Evolutionary conservation across 257 asterid species (phyloP), one percentile per base, ranked within the genome.

Genomic region (Primulina eburnea): DNA sequence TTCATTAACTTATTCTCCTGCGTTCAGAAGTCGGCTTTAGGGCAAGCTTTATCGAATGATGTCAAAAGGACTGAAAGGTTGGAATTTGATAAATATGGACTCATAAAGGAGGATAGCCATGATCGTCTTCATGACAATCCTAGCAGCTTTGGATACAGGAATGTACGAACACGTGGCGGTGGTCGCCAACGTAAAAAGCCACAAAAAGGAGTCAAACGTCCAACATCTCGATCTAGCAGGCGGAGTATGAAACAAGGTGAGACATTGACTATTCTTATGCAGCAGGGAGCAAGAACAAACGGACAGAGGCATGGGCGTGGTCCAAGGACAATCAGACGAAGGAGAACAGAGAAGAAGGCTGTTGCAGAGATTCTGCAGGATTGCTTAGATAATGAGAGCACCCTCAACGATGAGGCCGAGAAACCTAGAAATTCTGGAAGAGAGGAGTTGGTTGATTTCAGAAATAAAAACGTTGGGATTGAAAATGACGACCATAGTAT

Each of bases 231-330:
- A 62, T 65, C 87, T 64, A 71, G 79, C 72, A 82, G 76, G 76
- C 79, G 79, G 70, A 77, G 72, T 61, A 62, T 69, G 28, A 85
- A 85, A 60, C 91, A 74, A 38, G 73, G 79, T 1, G 87, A 80
- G 68, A 70, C 84, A 9, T 73, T 89, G 82, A 75, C 82, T 47
- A 81, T 78, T 74, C 89, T 87, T 56, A 74, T 73, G 80, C 87
- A 84, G 79, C 92, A 83, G 67, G 85, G 87, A 47, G 85, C 77
- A 32, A 81, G 75, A 68, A 75, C 87, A 20, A 82, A 82, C 28
- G 92, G 88, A 58, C 96, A 89, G 81, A 86, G 71, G 77, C 92
- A 83, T 63, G 84, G 82, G 12, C 91, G 95, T 2, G 97, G 98
- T 58, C 89, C 81, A 14, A 81, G 98, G 76, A 92, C 97, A 63